Evolutionary conservation across 31 red algal species (phyloP), one percentile per base, ranked within the genome.

Genomic region (Endocladia muricata): DNA sequence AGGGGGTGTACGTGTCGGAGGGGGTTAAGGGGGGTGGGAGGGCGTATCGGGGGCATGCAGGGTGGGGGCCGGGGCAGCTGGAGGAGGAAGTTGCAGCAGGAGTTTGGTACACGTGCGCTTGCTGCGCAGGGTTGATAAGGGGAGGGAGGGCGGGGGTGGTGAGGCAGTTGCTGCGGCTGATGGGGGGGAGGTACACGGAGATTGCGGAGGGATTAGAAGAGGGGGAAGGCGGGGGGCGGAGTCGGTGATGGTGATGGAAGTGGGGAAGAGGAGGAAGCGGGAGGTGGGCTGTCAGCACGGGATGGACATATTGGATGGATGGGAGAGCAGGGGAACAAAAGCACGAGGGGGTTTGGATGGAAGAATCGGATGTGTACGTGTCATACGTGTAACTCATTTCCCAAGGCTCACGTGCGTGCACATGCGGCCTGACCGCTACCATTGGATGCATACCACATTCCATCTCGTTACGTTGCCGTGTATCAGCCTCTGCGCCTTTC

Each of bases 21-120:
- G 3, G 38, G 44, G n/a, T 32, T 79, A 61, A 22, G 23, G 61
- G 35, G 38, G 6, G 22, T 22, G 44, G 40, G 7, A 5, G 76
- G 30, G 25, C 68, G 25, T 79, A 49, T 68, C 51, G 58, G 6
- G 76, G 76, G 15, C 68, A 79, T 42, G 41, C 76, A 4, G 76
- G 61, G 3, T 79, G 76, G 76, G 33, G 22, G n/a, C 34, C 15
- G 41, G 61, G 76, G 13, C 76, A 79, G 76, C 40, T 79, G 76
- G 22, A 79, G 28, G 39, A 68, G 32, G 76, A 79, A 42, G 37
- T 79, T 22, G 76, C 66, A 5, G 22, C 19, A 0, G 76, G 76
- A 4, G 58, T 65, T 21, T 79, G 76, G 76, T 60, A 48, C 28
- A 49, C 68, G 35, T 21, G 21, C 9, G 68, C 68, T 3, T 34